Evolutionary conservation across 192 early-diverging fungal genomes (phyloP).

Genomic region (Mortierella antarctica): DNA sequence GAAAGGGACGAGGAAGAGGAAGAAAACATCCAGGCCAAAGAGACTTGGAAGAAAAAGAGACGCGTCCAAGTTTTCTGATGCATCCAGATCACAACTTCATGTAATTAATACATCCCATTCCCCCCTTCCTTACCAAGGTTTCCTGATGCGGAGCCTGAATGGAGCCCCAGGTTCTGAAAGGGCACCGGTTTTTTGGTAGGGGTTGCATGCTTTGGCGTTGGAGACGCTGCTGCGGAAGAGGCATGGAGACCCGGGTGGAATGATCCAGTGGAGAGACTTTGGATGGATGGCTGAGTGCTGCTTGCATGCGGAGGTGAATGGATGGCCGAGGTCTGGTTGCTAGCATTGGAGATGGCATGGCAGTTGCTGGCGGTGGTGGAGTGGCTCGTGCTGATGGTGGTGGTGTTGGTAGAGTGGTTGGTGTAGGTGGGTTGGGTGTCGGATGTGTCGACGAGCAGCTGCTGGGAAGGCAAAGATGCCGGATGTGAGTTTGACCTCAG

Average conservation of each 20-base stretch:
- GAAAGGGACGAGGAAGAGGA: neutral
- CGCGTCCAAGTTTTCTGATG: neutral
- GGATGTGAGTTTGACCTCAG: conserved; percentile 14
- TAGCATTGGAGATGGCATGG: no score
- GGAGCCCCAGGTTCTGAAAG: conserved; percentile 53
- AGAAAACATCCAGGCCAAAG: neutral
- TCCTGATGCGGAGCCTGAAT: conserved; percentile 62
- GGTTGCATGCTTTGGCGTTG: neutral
- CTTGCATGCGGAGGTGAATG: neutral
- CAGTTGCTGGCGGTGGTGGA: neutral
- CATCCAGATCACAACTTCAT: no score
- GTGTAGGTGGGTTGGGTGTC: neutral
- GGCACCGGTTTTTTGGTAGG: conserved; percentile 20
- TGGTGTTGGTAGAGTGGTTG: neutral
- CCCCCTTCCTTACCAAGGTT: conserved; percentile 56
- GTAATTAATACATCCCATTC: no score
- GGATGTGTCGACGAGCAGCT: neutral
- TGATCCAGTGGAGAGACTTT: conserved; percentile 12
- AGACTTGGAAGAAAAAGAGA: neutral
- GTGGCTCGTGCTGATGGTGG: neutral
- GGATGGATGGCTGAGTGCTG: neutral
- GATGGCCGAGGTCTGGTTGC: neutral
- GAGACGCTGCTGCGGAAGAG: neutral
- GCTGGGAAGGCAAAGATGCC: neutral
- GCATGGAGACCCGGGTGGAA: neutral